phyloP scores from a whole-genome alignment of 2,329 filamentous ascomycete genomes.

The Colletotrichum sp. region DNA sequence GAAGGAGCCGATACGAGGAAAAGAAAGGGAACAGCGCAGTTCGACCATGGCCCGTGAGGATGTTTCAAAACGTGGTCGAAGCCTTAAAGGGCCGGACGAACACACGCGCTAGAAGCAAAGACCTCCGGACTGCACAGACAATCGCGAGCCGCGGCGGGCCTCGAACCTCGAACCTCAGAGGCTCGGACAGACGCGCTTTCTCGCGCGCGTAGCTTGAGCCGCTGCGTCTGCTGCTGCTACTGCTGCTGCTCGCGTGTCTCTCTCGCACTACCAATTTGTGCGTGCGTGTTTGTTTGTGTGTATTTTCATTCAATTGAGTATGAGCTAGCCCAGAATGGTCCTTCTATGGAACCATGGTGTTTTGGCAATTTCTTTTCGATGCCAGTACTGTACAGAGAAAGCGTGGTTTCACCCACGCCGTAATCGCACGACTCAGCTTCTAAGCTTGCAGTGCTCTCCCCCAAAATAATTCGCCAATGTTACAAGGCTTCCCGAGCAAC shows the following conservation, averaged over 20 bases:
- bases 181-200: not conserved
- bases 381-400: conserved; percentile 20
- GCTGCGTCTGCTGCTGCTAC: not conserved
- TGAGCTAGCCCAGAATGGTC: conserved; percentile 19
- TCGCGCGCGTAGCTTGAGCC: not conserved
- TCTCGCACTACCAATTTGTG: not conserved
- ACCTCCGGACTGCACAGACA: conserved; percentile 14
- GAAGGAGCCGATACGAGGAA: not conserved
- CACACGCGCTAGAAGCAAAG: not conserved
- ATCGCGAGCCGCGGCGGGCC: not conserved
- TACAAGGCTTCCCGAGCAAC: conserved; percentile 18
- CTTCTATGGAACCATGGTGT: conserved; percentile 2
- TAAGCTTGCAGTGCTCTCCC: conserved; percentile 18
- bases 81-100: not conserved
- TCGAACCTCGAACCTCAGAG: not conserved
- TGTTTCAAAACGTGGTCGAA: conserved; percentile 4
- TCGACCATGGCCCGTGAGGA: not conserved
- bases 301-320: conserved; percentile 18
- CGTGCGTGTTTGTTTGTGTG: conserved; percentile 6
- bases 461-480: conserved; percentile 7
- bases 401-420: conserved; percentile 17
- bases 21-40: not conserved
- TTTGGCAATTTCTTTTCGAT: conserved; percentile 14
- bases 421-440: conserved; percentile 14
- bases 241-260: not conserved